phyloP scores from a whole-genome alignment of 179 eudicot species.

The Carnegiea gigantea region DNA sequence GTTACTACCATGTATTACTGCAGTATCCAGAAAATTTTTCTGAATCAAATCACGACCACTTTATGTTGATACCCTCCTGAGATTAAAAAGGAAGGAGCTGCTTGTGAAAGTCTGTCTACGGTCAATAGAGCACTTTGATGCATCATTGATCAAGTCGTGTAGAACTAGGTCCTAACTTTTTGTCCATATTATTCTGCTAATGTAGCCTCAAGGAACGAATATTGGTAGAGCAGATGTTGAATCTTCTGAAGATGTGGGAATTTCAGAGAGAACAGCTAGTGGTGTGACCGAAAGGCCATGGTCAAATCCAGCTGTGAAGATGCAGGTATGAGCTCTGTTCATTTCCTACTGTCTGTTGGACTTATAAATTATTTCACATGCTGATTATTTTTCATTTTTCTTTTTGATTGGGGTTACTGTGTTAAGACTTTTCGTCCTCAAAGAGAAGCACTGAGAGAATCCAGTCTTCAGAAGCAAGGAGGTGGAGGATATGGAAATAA shows the following conservation, averaged over 20 bases:
- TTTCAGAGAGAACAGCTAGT: constrained; percentile 41
- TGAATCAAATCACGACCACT: neutral
- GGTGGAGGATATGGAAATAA: constrained; percentile 49
- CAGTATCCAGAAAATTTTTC: neutral
- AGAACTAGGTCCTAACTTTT: constrained; percentile 11
- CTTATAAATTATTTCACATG: neutral
- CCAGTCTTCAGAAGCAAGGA: constrained; percentile 46
- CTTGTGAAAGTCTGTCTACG: neutral
- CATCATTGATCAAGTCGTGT: neutral
- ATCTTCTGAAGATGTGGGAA: constrained; percentile 45
- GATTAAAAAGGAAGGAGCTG: neutral
- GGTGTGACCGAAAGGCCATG: constrained; percentile 44
- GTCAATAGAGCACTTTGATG: neutral
- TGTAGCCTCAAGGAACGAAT: constrained; percentile 57
- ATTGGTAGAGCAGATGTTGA: constrained; percentile 33
- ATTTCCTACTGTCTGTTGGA: neutral
- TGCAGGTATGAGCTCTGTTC: constrained; percentile 31
- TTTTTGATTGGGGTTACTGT: neutral
- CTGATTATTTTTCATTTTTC: neutral
- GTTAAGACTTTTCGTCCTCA: constrained; percentile 47
- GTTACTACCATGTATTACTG: neutral
- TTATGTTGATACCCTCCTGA: neutral
- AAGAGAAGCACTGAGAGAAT: constrained; percentile 42
- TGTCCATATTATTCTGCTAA: constrained; percentile 15
- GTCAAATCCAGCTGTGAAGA: constrained; percentile 50